Evolutionary conservation across 2,329 filamentous ascomycete species (phyloP).

Genomic region (Cordyceps militaris): DNA sequence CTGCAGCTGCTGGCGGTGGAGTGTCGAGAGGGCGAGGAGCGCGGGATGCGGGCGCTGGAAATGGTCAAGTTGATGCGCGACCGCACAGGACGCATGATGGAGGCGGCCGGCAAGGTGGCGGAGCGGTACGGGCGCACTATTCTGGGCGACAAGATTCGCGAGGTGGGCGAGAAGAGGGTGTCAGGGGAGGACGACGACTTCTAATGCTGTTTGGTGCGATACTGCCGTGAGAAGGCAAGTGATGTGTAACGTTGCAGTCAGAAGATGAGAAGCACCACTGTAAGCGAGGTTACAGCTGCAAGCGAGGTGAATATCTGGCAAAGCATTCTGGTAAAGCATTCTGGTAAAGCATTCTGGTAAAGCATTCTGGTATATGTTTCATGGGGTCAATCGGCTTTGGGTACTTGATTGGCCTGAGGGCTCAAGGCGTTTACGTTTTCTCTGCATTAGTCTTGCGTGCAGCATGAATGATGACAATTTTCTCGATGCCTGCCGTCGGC

Average conservation of each 20-base stretch:
- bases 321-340: too few species aligned
- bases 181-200: conserved; percentile 49
- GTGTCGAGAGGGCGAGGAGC: conserved; percentile 86
- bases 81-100: conserved; percentile 78
- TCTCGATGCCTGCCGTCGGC: too few species aligned
- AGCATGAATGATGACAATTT: conserved; percentile 5
- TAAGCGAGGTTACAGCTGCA: background rate
- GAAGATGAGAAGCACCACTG: background rate
- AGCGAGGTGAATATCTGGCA: too few species aligned
- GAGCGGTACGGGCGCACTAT: conserved; percentile 74
- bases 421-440: background rate
- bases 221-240: background rate
- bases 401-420: background rate
- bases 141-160: conserved; percentile 83
- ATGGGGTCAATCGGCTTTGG: background rate
- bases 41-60: conserved; percentile 91
- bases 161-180: conserved; percentile 66
- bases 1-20: conserved; percentile 83
- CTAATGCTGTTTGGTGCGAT: background rate
- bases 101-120: conserved; percentile 85
- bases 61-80: conserved; percentile 82
- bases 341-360: too few species aligned
- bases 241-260: background rate
- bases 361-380: background rate
- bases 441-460: background rate